A percentile compares a stretch with the other conserved stretches of the same genome.
Conservation (phyloP, 192 early-diverging fungal genomes). For the Allomyces macrogynus region DNA sequence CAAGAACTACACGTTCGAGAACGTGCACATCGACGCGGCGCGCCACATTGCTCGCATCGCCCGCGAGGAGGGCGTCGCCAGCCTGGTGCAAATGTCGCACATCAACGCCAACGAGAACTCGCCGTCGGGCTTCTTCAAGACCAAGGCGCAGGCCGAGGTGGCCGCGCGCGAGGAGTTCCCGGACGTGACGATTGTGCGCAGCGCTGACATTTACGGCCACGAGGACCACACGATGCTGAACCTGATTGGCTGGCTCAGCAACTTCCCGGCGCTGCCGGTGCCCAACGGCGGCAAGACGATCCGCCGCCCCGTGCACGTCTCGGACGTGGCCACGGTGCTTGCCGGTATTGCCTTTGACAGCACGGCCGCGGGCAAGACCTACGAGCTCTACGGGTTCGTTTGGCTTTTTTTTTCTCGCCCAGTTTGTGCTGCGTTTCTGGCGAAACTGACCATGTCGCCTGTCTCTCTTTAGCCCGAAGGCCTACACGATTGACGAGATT, state of each 20-base stretch:
- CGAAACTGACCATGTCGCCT: not conserved
- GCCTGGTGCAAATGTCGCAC: conserved; percentile 75
- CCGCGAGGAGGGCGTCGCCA: conserved; percentile 57
- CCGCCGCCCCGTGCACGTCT: conserved; percentile 49
- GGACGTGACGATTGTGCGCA: conserved; percentile 81
- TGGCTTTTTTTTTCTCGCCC: too few species aligned
- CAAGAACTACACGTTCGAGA: conserved; percentile 78
- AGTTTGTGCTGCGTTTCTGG: too few species aligned
- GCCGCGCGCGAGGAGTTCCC: conserved; percentile 78
- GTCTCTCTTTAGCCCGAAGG: conserved; percentile 29
- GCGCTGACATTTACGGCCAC: conserved; percentile 65
- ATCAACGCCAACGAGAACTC: conserved; percentile 60
- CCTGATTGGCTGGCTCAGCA: conserved; percentile 45
- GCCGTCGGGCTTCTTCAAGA: conserved; percentile 49
- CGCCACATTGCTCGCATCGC: conserved; percentile 56
- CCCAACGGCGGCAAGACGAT: conserved; percentile 46
- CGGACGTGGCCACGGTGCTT: conserved; percentile 73
- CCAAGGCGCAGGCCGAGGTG: conserved; percentile 83
- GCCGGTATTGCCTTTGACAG: conserved; percentile 50
- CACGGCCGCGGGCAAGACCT: conserved; percentile 56
- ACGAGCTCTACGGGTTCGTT: conserved; percentile 62
- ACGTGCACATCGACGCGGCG: conserved; percentile 69
- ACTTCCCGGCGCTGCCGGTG: conserved; percentile 32
- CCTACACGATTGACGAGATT: conserved; percentile 51
- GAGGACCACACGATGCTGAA: conserved; percentile 80